These are phyloP conservation scores for Boletus rufocinnamomeus DNA, from an alignment of 768 basidiomycete genomes.

Conservation along the genomic window DNA sequence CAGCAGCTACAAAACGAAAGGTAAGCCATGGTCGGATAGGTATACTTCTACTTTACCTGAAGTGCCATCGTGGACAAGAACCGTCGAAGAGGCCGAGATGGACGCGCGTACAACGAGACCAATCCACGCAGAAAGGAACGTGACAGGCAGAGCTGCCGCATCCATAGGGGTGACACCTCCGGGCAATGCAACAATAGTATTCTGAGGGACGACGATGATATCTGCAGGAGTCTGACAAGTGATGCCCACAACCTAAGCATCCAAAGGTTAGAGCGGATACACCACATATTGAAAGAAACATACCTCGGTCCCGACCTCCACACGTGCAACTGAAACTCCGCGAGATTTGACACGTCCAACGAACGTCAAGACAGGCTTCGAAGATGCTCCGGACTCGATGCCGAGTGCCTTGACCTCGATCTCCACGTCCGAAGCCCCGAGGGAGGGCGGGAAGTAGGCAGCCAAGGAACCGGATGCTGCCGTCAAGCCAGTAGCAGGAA, in stretches of 20 bases:
- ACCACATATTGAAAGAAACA: neutral
- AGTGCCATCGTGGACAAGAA: constrained; percentile 30
- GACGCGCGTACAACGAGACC: constrained; percentile 24
- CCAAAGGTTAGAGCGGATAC: constrained; percentile 1
- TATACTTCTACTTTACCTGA: constrained; percentile 19
- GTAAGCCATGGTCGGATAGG: neutral
- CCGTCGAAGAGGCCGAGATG: constrained; percentile 23
- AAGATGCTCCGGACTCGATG: neutral
- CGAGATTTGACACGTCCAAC: constrained; percentile 23
- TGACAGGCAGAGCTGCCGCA: constrained; percentile 24
- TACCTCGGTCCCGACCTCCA: constrained; percentile 16
- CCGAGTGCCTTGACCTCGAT: constrained; percentile 22
- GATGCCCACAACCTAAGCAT: constrained; percentile 21
- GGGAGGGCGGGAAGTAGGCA: constrained; percentile 22
- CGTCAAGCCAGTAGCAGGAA: constrained; percentile 19
- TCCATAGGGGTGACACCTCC: constrained; percentile 15
- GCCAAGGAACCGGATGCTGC: constrained; percentile 15
- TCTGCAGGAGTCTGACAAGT: constrained; percentile 20
- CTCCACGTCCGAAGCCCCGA: constrained; percentile 23
- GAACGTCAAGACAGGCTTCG: constrained; percentile 19
- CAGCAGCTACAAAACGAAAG: constrained; percentile 16
- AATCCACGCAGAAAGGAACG: constrained; percentile 31
- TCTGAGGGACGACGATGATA: constrained; percentile 18
- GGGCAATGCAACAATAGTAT: constrained; percentile 17
- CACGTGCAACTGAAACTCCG: constrained; percentile 7